Evolutionary conservation across 345 rosid species (phyloP), one percentile per base, ranked within the genome.

Genomic region (Clausena lansium): DNA sequence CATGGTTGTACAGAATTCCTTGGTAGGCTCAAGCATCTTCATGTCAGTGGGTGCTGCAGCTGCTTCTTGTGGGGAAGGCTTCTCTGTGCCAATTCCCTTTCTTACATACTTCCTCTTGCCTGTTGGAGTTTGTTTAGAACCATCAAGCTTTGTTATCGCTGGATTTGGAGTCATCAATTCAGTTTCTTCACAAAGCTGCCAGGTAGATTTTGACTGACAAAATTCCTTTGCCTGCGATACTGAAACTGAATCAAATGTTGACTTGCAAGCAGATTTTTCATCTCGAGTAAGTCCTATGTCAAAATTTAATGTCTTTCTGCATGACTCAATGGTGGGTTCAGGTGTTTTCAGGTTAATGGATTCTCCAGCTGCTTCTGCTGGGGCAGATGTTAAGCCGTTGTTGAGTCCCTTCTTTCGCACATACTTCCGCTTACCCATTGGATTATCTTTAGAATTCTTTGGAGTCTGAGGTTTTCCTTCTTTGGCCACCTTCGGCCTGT

Each of bases 401-500:
- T 52, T 25, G 30, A 77, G 78, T 8, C 58, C 78, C 33, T 89
- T 88, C 82, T 75, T 85, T 73, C 83, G 74, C 38, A 87, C 88
- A 41, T 85, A 84, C 55, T 90, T 93, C 81, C 90, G 87, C 85
- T 77, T 89, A 25, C 82, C 90, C 5, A 73, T 88, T 50, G 82
- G 74, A 76, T 47, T 88, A 58, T 78, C 88, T 58, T 81, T 78
- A 72, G 86, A 77, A 30, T 68, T 61, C 39, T 84, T 85, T 72
- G 87, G 57, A 22, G 41, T 28, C 52, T 83, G 85, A 0, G 87
- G 89, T 80, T 89, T 91, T 60, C 72, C 86, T 83, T 94, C 98
- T 47, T 25, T 86, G 24, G 83, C 75, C 70, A 96, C 97, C 81
- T 90, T 96, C 0, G 99, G 97, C 81, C 98, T 86, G 80, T 92